phyloP scores from a whole-genome alignment of 148 eudicot genomes.

The Chenopodium formosanum region DNA sequence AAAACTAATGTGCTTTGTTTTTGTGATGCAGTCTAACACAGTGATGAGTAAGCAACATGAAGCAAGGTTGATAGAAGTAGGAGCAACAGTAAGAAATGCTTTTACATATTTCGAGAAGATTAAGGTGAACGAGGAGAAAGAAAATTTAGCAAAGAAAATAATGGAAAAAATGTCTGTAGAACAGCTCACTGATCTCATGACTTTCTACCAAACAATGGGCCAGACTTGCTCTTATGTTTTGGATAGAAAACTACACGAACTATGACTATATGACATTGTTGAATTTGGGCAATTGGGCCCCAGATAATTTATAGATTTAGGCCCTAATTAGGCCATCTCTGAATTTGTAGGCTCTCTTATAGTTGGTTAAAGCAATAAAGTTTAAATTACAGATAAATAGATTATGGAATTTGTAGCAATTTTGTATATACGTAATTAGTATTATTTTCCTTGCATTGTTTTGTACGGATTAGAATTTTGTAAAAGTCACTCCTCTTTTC shows the following conservation, averaged over 20 bases:
- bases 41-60: conserved; percentile 58
- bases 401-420: too few relatives aligned
- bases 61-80: conserved; percentile 57
- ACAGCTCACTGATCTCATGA: conserved; percentile 52
- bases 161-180: conserved; percentile 66
- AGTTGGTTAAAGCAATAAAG: neutral
- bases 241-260: conserved; percentile 43
- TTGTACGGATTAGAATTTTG: too few relatives aligned
- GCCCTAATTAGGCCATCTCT: neutral
- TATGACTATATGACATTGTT: conserved; percentile 27
- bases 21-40: conserved; percentile 53
- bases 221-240: conserved; percentile 55
- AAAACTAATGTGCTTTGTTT: neutral
- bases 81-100: conserved; percentile 77
- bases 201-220: conserved; percentile 73
- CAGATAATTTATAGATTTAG: neutral
- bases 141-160: conserved; percentile 48
- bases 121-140: conserved; percentile 52
- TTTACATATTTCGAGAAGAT: conserved; percentile 43
- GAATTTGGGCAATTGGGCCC: conserved; percentile 19
- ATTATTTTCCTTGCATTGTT: too few relatives aligned
- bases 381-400: neutral
- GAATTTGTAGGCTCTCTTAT: neutral
- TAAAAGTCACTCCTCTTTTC: too few relatives aligned
- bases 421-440: too few relatives aligned